A percentile compares a stretch with the other conserved stretches of the same genome.
These are phyloP conservation scores for Daldinia vernicosa DNA, from an alignment of 495 filamentous ascomycete genomes.

Conservation along the genomic window DNA sequence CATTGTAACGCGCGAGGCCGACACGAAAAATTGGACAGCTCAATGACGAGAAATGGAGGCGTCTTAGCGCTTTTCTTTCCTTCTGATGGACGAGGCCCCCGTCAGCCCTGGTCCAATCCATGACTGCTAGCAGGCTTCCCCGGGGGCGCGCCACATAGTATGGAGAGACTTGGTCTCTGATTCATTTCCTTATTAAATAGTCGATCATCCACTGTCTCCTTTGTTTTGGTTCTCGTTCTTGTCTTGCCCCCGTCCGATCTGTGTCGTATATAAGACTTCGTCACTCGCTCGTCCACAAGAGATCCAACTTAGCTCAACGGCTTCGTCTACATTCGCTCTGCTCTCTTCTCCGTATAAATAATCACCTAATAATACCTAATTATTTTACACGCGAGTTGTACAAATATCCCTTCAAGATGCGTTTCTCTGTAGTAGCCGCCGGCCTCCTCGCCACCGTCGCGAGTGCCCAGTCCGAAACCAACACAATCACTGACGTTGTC, in stretches of 20 bases:
- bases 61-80: slow-evolving; percentile 37
- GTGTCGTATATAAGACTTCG: slow-evolving; percentile 31
- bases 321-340: slow-evolving; percentile 25
- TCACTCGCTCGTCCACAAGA: slow-evolving; percentile 34
- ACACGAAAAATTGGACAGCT: slow-evolving; percentile 44
- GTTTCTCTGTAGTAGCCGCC: slow-evolving; percentile 53
- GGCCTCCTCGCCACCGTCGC: slow-evolving; percentile 52
- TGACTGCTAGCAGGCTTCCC: slow-evolving; percentile 37
- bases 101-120: slow-evolving; percentile 18
- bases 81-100: slow-evolving; percentile 6
- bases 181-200: slow-evolving; percentile 42
- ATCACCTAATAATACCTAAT: slow-evolving; percentile 3
- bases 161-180: slow-evolving; percentile 34
- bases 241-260: slow-evolving; percentile 24
- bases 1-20: slow-evolving; percentile 38
- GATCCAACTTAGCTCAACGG: slow-evolving; percentile 4
- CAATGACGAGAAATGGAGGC: slow-evolving; percentile 35
- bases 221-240: slow-evolving; percentile 33
- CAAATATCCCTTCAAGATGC: slow-evolving; percentile 49
- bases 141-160: slow-evolving; percentile 39
- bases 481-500: background rate
- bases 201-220: slow-evolving; percentile 33
- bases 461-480: slow-evolving; percentile 45
- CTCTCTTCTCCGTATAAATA: slow-evolving; percentile 21
- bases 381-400: slow-evolving; percentile 3